Conservation (phyloP, 768 basidiomycete species). For the Tulasnella sp. region DNA sequence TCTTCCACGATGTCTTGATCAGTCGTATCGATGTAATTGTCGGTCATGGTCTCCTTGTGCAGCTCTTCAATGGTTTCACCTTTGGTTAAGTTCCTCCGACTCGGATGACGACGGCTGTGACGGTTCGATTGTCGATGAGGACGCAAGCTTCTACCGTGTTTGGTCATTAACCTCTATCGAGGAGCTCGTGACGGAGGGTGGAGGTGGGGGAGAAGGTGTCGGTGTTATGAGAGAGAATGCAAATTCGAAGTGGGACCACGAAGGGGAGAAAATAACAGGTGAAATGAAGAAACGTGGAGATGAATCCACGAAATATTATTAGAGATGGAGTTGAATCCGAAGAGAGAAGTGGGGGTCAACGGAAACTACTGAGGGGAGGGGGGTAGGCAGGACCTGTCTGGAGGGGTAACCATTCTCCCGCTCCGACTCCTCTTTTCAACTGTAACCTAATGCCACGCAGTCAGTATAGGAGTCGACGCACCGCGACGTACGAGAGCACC, state of each 20-base stretch:
- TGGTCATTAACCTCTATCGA: neutral
- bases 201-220: neutral
- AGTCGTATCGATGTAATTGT: neutral
- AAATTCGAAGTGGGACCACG: neutral
- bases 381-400: neutral
- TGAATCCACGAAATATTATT: neutral
- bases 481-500: neutral
- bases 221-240: neutral
- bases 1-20: neutral
- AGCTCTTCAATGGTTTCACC: neutral
- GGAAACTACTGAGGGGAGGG: neutral
- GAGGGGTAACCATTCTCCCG: neutral
- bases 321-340: neutral
- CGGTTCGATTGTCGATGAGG: neutral
- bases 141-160: neutral
- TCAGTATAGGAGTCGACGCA: neutral
- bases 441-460: neutral
- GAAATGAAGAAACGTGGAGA: neutral
- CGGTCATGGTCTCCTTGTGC: neutral
- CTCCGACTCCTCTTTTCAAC: neutral
- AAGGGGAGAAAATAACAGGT: neutral
- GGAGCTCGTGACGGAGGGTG: neutral
- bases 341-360: neutral
- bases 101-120: neutral
- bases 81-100: no score